A percentile compares a stretch with the other conserved stretches of the same genome.
phyloP scores from a whole-genome alignment of 2,329 filamentous ascomycete species.

The Arthrobotrys megalospora region DNA sequence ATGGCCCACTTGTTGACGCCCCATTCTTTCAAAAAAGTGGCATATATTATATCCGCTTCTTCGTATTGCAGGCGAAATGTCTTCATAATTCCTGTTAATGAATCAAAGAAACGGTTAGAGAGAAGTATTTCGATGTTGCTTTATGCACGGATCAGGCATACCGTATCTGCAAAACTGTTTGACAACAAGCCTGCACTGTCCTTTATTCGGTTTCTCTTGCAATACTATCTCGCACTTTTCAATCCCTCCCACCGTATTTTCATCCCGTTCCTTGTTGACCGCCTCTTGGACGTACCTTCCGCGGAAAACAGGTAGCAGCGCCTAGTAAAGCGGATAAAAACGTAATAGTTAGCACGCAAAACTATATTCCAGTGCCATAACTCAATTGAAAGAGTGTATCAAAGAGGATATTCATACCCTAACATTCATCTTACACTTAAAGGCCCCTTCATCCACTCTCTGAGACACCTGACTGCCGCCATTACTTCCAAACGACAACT shows the following conservation, averaged over 20 bases:
- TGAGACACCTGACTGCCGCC: conserved; percentile 35
- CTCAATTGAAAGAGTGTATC: too few species aligned
- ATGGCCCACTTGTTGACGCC: conserved; percentile 71
- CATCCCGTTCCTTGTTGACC: conserved; percentile 67
- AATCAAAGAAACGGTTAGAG: conserved; percentile 37
- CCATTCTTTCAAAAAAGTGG: conserved; percentile 63
- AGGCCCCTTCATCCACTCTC: conserved; percentile 41
- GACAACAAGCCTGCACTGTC: conserved; percentile 71
- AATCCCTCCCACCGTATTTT: conserved; percentile 66
- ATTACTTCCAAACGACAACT: conserved; percentile 51
- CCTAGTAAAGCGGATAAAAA: conserved; percentile 49
- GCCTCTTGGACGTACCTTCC: conserved; percentile 69
- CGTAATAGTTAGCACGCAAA: background rate
- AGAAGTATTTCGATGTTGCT: background rate
- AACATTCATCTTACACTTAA: conserved; percentile 54
- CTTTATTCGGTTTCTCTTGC: conserved; percentile 69
- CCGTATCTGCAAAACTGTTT: conserved; percentile 72
- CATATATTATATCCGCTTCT: conserved; percentile 72
- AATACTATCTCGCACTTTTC: conserved; percentile 72
- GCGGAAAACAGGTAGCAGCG: conserved; percentile 72
- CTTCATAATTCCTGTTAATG: conserved; percentile 69
- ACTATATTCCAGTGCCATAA: too few species aligned
- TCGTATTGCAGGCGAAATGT: conserved; percentile 73
- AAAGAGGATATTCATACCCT: conserved; percentile 13
- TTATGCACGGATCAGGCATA: conserved; percentile 44